A percentile compares a stretch with the other conserved stretches of the same genome.
Evolutionary conservation across 73 alveolate genomes (phyloP).

Genomic region (Durusdinium trenchii): DNA sequence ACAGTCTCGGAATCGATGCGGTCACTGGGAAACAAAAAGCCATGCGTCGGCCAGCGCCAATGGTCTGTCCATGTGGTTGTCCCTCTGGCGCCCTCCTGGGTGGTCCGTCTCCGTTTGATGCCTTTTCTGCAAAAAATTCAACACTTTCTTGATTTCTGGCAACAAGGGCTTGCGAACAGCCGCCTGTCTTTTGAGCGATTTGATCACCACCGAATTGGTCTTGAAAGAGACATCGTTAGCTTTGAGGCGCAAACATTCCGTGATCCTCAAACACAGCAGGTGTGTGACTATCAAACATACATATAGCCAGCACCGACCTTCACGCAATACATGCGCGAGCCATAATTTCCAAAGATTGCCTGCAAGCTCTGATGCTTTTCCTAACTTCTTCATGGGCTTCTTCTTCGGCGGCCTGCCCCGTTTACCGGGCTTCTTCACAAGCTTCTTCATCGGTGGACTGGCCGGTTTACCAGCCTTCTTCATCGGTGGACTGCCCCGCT

Average conservation of each 20-base stretch:
- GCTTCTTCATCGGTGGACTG: too few relatives aligned
- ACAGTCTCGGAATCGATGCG: not conserved
- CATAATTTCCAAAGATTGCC: not conserved
- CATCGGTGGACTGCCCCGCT: too few relatives aligned
- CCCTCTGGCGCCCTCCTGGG: not conserved
- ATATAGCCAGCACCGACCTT: not conserved
- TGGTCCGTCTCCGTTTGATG: not conserved
- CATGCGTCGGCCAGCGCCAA: not conserved
- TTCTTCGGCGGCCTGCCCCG: not conserved
- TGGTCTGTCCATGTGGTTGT: not conserved
- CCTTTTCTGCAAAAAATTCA: not conserved
- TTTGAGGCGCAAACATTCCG: not conserved
- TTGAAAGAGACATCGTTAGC: not conserved
- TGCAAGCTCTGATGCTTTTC: not conserved
- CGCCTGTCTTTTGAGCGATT: not conserved
- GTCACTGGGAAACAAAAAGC: not conserved
- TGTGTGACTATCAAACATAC: not conserved
- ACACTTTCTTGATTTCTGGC: not conserved
- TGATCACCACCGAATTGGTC: not conserved
- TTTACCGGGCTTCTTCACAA: not conserved
- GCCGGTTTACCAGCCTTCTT: too few relatives aligned
- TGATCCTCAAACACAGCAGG: not conserved
- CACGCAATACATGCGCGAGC: not conserved
- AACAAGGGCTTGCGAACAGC: slow-evolving; percentile 1
- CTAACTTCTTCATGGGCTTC: not conserved